Percentiles rank a stretch among this genome's conserved stretches.
Conservation (phyloP, 768 basidiomycete species). For the Mycena vitilis region DNA sequence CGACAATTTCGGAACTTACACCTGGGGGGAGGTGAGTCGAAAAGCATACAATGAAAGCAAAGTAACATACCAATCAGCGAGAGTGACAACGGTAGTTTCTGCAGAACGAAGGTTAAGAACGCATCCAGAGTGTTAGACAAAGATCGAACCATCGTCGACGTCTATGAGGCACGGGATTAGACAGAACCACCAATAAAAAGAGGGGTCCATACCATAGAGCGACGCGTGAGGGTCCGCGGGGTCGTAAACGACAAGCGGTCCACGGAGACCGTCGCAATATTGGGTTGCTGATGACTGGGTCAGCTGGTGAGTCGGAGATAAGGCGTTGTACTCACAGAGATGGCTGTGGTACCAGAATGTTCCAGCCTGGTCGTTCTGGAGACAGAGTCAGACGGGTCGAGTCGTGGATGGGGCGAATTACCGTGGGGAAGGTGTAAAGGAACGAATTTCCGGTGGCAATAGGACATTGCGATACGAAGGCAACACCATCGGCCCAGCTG, state of each 20-base stretch:
- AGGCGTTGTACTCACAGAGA: not conserved
- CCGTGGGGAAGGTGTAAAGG: constrained; percentile 19
- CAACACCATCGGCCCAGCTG: constrained; percentile 51
- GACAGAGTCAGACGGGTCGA: constrained; percentile 36
- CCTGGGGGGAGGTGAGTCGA: not conserved
- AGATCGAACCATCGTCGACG: constrained; percentile 23
- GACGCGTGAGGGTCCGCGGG: constrained; percentile 44
- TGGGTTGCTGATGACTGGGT: constrained; percentile 41
- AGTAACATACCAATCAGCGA: constrained; percentile 9
- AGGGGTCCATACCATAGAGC: constrained; percentile 34
- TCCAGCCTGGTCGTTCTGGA: constrained; percentile 48
- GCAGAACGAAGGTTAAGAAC: no score
- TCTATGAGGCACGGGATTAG: not conserved
- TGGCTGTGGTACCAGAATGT: constrained; percentile 26
- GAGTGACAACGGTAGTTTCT: constrained; percentile 11
- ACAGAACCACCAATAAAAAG: not conserved
- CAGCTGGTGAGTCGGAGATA: no score
- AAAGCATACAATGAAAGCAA: not conserved
- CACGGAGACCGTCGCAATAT: constrained; percentile 60
- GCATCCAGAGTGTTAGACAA: no score
- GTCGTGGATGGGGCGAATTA: not conserved
- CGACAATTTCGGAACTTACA: not conserved
- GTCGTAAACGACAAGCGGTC: constrained; percentile 51
- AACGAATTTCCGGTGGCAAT: constrained; percentile 39
- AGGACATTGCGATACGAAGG: constrained; percentile 50